Evolutionary conservation across 129 eudicot genomes (phyloP).

Genomic region (Cynara cardunculus): DNA sequence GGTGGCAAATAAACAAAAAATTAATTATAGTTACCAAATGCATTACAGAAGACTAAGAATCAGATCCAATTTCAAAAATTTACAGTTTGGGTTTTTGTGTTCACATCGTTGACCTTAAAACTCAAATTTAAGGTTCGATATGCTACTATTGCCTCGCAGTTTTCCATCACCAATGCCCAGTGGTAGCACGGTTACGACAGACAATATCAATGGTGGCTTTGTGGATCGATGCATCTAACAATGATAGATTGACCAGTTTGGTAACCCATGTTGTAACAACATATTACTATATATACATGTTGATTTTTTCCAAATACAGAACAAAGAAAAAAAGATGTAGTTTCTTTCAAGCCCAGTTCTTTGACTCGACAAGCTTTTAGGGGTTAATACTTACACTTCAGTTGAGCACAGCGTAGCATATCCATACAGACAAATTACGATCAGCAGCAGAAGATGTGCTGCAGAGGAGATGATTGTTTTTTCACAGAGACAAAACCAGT

Average conservation of each 20-base stretch:
- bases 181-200: background rate
- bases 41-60: background rate
- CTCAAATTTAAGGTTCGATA: background rate
- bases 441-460: constrained; percentile 61
- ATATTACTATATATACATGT: background rate
- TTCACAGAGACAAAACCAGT: constrained; percentile 78
- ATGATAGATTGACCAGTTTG: background rate
- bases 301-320: background rate
- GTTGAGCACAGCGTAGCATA: constrained; percentile 38
- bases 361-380: background rate
- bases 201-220: background rate
- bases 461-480: constrained; percentile 63
- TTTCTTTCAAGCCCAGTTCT: background rate
- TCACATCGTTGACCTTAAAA: background rate
- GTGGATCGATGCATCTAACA: background rate
- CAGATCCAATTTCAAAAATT: background rate
- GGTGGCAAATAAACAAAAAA: background rate
- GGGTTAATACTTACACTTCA: constrained; percentile 50
- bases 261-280: background rate
- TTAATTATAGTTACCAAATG: background rate
- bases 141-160: background rate
- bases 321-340: background rate
- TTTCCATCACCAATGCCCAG: background rate
- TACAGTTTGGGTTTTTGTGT: background rate
- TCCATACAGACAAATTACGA: constrained; percentile 38